Conservation (phyloP, 345 rosid genomes). For the Lumnitzera littorea region DNA sequence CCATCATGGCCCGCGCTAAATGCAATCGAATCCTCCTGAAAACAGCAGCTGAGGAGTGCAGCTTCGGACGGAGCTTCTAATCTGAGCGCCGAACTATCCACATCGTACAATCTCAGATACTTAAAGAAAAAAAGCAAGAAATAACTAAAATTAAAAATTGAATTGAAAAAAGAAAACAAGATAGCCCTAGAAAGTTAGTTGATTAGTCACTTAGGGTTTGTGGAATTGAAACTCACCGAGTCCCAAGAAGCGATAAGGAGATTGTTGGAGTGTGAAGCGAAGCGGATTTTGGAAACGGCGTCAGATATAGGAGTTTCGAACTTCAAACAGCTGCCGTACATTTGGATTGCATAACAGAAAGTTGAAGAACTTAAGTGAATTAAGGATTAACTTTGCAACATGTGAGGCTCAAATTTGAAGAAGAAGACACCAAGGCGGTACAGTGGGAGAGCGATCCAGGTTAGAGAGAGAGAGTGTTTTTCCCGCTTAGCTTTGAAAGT, state of each 20-base stretch:
- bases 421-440: too few species aligned
- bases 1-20: slow-evolving; percentile 70
- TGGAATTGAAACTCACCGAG: slow-evolving; percentile 39
- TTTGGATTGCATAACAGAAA: background rate
- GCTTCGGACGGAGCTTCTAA: slow-evolving; percentile 37
- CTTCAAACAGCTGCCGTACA: slow-evolving; percentile 28
- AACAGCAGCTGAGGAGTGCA: slow-evolving; percentile 84
- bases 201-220: background rate
- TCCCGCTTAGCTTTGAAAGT: too few species aligned
- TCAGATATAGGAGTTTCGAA: slow-evolving; percentile 51
- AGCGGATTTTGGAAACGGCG: slow-evolving; percentile 61
- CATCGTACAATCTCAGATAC: slow-evolving; percentile 73
- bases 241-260: slow-evolving; percentile 94
- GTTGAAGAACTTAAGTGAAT: background rate
- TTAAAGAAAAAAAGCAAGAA: slow-evolving; percentile 3
- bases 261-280: slow-evolving; percentile 66
- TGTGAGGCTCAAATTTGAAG: too few species aligned
- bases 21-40: slow-evolving; percentile 43
- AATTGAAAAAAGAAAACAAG: background rate
- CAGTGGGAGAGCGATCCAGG: too few species aligned
- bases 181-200: too few species aligned
- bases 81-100: slow-evolving; percentile 46
- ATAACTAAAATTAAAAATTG: background rate
- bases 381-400: too few species aligned
- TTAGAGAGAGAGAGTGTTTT: too few species aligned